These are phyloP conservation scores for Candida anglica DNA, from an alignment of 805 yeast genomes.

Conservation along the genomic window DNA sequence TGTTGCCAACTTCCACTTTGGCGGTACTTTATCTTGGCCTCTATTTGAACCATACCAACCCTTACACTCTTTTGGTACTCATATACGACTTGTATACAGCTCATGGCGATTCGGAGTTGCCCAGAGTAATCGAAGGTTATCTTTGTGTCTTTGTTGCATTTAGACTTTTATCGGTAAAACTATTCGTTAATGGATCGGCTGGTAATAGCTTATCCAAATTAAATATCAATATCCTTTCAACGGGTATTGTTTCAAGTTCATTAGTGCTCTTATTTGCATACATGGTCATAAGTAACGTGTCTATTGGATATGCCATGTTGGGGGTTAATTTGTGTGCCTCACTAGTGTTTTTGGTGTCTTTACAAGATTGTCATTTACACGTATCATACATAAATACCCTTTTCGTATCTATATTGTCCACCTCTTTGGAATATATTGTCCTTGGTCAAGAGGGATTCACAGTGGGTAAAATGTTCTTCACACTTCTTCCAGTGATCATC, in stretches of 20 bases:
- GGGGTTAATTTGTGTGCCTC: conserved; percentile 22
- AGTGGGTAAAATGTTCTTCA: conserved; percentile 7
- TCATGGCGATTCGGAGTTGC: conserved; percentile 2
- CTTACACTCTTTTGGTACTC: conserved; percentile 25
- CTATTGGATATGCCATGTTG: conserved; percentile 10
- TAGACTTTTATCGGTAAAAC: conserved; percentile 7
- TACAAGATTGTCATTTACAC: conserved; percentile 17
- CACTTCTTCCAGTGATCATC: conserved; percentile 17
- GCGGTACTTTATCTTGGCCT: conserved; percentile 25
- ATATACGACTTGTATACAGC: conserved; percentile 19
- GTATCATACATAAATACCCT: conserved; percentile 11
- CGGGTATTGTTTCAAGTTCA: conserved; percentile 1
- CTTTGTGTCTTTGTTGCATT: conserved; percentile 12
- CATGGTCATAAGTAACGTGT: conserved; percentile 8
- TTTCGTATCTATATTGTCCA: conserved; percentile 13
- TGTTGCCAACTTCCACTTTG: conserved; percentile 20
- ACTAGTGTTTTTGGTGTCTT: conserved; percentile 18
- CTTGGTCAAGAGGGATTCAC: conserved; percentile 7
- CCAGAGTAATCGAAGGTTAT: conserved; percentile 13
- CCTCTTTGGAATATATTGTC: conserved; percentile 18
- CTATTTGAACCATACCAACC: conserved; percentile 24
- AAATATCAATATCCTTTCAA: conserved; percentile 1
- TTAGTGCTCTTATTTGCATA: conserved; percentile 4
- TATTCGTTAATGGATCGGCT: neutral
- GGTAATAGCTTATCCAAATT: neutral